Conservation (phyloP, 371 early-diverging fungal genomes). For the Pancytospora philotis region DNA sequence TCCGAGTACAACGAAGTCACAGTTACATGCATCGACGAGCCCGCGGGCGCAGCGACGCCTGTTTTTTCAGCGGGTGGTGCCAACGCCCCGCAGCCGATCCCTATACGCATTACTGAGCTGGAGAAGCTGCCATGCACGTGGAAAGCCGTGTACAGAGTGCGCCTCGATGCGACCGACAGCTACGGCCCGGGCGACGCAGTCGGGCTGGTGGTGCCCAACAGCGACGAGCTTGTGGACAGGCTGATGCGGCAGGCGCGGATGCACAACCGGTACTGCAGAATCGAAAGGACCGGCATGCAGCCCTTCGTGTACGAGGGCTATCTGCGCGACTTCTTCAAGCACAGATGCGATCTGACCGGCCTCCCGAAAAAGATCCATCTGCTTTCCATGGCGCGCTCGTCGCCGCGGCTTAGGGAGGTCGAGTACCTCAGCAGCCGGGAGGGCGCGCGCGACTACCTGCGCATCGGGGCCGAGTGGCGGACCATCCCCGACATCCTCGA, state of each 20-base stretch:
- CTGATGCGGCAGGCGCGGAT: constrained; percentile 2
- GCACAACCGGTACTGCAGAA: background rate
- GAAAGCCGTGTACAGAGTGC: constrained; percentile 37
- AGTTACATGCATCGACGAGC: too few species aligned
- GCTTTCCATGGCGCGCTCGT: constrained; percentile 26
- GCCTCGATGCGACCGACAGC: constrained; percentile 12
- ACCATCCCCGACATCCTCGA: constrained; percentile 50
- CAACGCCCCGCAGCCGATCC: too few species aligned
- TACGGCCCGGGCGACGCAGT: constrained; percentile 41
- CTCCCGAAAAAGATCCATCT: constrained; percentile 51
- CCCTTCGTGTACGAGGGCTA: constrained; percentile 45
- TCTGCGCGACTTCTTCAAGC: constrained; percentile 44
- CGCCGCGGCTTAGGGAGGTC: constrained; percentile 19
- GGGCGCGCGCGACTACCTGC: constrained; percentile 52
- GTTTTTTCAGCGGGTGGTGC: too few species aligned
- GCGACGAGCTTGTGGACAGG: constrained; percentile 12
- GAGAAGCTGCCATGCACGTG: constrained; percentile 22
- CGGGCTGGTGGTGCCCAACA: constrained; percentile 39
- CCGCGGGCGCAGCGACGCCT: too few species aligned
- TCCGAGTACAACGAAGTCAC: too few species aligned
- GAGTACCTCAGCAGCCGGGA: constrained; percentile 51
- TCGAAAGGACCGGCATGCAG: constrained; percentile 7
- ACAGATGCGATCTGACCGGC: constrained; percentile 44
- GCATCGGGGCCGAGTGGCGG: constrained; percentile 32
- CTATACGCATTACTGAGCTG: constrained; percentile 18